Percentiles rank a stretch among this genome's conserved stretches.
phyloP scores from a whole-genome alignment of 108 stramenopile genomes.

The Skeletonema marinoi region DNA sequence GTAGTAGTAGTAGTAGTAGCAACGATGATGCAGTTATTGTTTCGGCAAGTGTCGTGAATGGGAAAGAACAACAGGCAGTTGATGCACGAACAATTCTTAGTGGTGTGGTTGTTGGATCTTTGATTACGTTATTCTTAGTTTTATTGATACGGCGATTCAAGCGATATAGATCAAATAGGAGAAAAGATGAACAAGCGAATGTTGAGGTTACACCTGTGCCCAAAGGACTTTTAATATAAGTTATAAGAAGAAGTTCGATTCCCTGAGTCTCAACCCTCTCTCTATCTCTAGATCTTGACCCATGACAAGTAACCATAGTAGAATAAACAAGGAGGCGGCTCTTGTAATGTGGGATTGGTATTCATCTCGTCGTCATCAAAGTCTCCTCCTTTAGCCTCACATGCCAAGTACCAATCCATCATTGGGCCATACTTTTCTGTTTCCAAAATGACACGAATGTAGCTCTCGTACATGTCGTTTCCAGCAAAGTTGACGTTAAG shows the following conservation, averaged over 20 bases:
- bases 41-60: background rate
- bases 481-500: conserved; percentile 89
- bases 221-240: background rate
- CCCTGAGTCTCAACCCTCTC: background rate
- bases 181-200: background rate
- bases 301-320: conserved; percentile 50
- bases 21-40: background rate
- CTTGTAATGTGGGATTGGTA: background rate
- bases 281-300: background rate
- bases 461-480: conserved; percentile 80
- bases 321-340: conserved; percentile 37
- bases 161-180: background rate
- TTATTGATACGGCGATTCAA: background rate
- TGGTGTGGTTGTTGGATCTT: background rate
- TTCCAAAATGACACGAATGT: conserved; percentile 62
- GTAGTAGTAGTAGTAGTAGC: background rate
- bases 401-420: conserved; percentile 24
- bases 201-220: background rate
- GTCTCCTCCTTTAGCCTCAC: conserved; percentile 1
- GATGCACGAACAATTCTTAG: background rate
- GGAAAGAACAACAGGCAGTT: background rate
- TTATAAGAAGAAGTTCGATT: too few species aligned
- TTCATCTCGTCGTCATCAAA: conserved; percentile 2
- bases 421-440: conserved; percentile 5
- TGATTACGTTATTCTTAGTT: background rate